Evolutionary conservation across 2,329 filamentous ascomycete species (phyloP).

Genomic region (Penicillium expansum): DNA sequence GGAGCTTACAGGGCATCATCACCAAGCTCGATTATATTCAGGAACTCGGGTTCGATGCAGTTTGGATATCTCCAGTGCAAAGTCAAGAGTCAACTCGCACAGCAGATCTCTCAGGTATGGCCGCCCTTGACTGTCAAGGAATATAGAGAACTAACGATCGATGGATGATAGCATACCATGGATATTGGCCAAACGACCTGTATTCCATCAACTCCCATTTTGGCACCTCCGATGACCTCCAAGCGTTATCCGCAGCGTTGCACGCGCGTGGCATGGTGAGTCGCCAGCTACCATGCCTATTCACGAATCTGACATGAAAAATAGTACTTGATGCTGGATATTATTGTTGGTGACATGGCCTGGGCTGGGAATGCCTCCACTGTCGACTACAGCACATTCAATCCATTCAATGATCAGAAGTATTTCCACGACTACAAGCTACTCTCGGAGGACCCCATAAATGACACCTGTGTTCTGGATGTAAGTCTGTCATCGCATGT

Average conservation of each 20-base stretch:
- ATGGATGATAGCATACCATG: conserved; percentile 9
- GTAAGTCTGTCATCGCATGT: not conserved
- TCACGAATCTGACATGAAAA: not conserved
- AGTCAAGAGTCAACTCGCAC: conserved; percentile 35
- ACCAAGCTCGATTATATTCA: conserved; percentile 51
- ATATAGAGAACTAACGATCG: conserved; percentile 34
- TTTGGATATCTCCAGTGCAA: conserved; percentile 50
- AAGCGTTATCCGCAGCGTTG: conserved; percentile 54
- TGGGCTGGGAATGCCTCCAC: conserved; percentile 15
- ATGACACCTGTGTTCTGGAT: conserved; percentile 10
- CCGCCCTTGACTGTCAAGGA: conserved; percentile 50
- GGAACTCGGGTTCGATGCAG: conserved; percentile 48
- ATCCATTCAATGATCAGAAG: conserved; percentile 27
- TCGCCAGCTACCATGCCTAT: not conserved
- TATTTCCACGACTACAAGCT: conserved; percentile 27
- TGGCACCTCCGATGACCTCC: conserved; percentile 59
- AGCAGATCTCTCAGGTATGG: conserved; percentile 35
- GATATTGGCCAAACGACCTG: conserved; percentile 14
- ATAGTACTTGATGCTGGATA: conserved; percentile 59
- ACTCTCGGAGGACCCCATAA: conserved; percentile 4
- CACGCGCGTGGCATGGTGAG: conserved; percentile 51
- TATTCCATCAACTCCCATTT: conserved; percentile 58
- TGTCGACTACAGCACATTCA: conserved; percentile 27
- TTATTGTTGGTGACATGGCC: conserved; percentile 41
- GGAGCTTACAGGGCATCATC: conserved; percentile 48